Percentiles rank a stretch among this genome's conserved stretches.
These are phyloP conservation scores for Marsdenia floribunda DNA, from an alignment of 257 asterid species.

Conservation along the genomic window DNA sequence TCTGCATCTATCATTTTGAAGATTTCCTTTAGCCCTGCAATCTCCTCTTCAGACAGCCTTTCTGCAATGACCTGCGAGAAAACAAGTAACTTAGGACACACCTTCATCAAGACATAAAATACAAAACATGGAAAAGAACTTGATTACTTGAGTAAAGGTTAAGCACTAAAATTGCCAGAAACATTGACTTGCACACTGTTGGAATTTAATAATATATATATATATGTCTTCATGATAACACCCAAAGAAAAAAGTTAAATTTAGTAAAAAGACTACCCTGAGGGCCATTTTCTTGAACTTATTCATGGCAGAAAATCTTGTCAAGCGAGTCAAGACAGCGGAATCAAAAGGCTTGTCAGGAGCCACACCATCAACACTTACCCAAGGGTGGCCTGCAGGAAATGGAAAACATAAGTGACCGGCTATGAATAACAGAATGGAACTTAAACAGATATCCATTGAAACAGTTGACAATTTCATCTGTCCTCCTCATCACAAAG, in stretches of 20 bases:
- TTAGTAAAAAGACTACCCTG: constrained; percentile 19
- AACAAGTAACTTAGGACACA: constrained; percentile 1
- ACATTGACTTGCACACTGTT: not conserved
- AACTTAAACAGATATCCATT: not conserved
- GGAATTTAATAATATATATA: not conserved
- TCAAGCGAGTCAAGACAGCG: constrained; percentile 58
- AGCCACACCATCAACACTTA: constrained; percentile 66
- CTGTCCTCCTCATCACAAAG: not conserved
- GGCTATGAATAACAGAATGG: not conserved
- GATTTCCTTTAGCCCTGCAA: constrained; percentile 79
- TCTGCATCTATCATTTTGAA: constrained; percentile 76
- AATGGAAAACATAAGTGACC: not conserved
- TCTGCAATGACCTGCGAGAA: constrained; percentile 70
- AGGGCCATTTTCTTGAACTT: constrained; percentile 46
- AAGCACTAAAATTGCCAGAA: not conserved
- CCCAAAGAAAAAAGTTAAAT: not conserved
- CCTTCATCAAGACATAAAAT: constrained; percentile 7
- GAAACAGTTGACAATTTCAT: not conserved
- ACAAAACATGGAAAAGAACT: not conserved
- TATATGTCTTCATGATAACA: not conserved
- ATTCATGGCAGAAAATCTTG: constrained; percentile 38
- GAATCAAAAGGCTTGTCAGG: constrained; percentile 79
- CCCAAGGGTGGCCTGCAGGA: constrained; percentile 83
- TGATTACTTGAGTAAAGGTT: not conserved
- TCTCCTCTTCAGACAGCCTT: constrained; percentile 82